A percentile compares a stretch with the other conserved stretches of the same genome.
phyloP scores from a whole-genome alignment of 2,329 filamentous ascomycete species.

The Colletotrichum sublineola region DNA sequence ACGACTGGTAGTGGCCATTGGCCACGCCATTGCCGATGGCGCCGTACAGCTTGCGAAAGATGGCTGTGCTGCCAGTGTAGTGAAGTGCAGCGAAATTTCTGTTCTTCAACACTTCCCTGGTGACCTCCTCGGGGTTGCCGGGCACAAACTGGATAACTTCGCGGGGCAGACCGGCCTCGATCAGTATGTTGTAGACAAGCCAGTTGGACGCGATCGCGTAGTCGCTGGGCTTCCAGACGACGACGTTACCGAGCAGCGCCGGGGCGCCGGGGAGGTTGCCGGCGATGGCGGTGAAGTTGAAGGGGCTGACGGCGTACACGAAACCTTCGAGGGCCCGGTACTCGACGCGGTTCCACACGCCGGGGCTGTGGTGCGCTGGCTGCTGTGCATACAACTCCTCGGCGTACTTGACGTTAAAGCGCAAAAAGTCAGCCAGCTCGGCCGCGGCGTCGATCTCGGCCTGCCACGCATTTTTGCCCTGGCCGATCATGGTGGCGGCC shows the following conservation, averaged over 20 bases:
- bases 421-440: conserved; percentile 91
- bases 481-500: conserved; percentile 94
- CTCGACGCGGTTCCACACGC: conserved; percentile 93
- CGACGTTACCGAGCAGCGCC: conserved; percentile 92
- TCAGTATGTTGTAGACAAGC: conserved; percentile 88
- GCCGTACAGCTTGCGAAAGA: conserved; percentile 91
- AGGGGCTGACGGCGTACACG: conserved; percentile 93
- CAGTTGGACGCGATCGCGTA: conserved; percentile 90
- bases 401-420: conserved; percentile 94
- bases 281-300: conserved; percentile 97
- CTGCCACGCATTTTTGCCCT: conserved; percentile 99
- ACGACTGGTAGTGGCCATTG: conserved; percentile 84
- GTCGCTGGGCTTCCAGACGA: conserved; percentile 97
- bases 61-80: conserved; percentile 92
- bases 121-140: conserved; percentile 87
- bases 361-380: conserved; percentile 83
- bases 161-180: conserved; percentile 90
- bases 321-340: conserved; percentile 93
- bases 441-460: conserved; percentile 98
- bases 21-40: conserved; percentile 86
- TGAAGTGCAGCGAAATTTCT: conserved; percentile 90
- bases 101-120: conserved; percentile 81
- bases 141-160: conserved; percentile 96
- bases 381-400: conserved; percentile 92
- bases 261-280: conserved; percentile 88